Conservation (phyloP, 371 early-diverging fungal species). For the Haplosporangium sp. region DNA sequence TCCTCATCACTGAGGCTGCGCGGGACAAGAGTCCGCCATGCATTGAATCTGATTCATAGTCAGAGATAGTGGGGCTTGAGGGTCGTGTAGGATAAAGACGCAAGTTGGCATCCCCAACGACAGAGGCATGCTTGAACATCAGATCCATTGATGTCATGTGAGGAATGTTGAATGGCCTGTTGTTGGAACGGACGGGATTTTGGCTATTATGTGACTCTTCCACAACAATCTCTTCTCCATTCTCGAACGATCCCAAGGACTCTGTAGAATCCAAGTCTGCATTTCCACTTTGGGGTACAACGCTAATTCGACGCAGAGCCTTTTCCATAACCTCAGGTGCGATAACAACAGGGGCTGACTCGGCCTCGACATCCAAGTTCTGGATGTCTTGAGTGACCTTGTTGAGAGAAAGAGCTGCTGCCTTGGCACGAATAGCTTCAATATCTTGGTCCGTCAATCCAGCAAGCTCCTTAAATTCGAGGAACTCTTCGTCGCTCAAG, state of each 20-base stretch:
- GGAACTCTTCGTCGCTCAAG: conserved; percentile 42
- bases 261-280: background rate
- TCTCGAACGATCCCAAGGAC: background rate
- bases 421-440: conserved; percentile 34
- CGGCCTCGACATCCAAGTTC: background rate
- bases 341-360: background rate
- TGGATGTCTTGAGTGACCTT: conserved; percentile 45
- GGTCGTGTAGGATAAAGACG: conserved; percentile 55
- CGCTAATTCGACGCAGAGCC: background rate
- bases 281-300: background rate
- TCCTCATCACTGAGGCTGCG: conserved; percentile 42
- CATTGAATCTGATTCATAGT: conserved; percentile 44
- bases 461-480: conserved; percentile 48
- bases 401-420: conserved; percentile 34
- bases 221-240: background rate
- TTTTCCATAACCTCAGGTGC: background rate
- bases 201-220: background rate
- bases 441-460: conserved; percentile 37
- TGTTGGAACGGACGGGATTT: background rate
- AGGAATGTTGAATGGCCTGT: conserved; percentile 22
- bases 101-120: conserved; percentile 45
- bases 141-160: conserved; percentile 55
- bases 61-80: conserved; percentile 47
- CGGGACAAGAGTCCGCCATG: conserved; percentile 50
- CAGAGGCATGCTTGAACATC: conserved; percentile 47